Evolutionary conservation across 2,329 filamentous ascomycete species (phyloP), one percentile per base, ranked within the genome.

Genomic region (Fusarium nematophilum): DNA sequence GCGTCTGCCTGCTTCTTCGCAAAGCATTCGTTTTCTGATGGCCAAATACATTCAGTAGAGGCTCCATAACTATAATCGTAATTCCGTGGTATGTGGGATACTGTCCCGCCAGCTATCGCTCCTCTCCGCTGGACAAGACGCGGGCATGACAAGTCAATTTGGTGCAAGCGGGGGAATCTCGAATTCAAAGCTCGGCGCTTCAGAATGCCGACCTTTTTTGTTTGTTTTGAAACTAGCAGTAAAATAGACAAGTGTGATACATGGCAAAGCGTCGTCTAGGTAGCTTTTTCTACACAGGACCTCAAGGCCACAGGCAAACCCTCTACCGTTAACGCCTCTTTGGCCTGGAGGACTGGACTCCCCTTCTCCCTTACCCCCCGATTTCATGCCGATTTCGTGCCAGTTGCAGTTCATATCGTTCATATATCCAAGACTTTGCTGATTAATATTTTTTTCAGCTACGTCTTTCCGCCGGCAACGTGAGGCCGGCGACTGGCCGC

Each of bases 321-420:
- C 38, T 70, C 64, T 61, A 64, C 67, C 65, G 45, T 66, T 59
- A 70, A 69, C 66, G 66, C 66, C 67, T 59, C 61, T 54, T 63
- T 57, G 62, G 65, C 58, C 65, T 50, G 55, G 55, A 62, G 57
- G 54, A 64, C 45, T 55, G 43, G 62, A 53, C 44, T 42, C 27
- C 27, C 58, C 37, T 21, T 57, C 59, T 30, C 37, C 48, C 48
- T 36, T 57, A 43, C 29, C 55, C 48, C 40, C 43, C 45, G 45
- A 51, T 58, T 47, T 47, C 53, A 52, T 36, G 10, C 39, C 15
- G 23, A 15, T 42, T 40, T 31, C 26, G 37, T 48, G 36, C 43
- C 58, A 57, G 46, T 65, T 62, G 62, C 46, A 59, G 46, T 57
- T 69, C 65, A 61, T 70, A 55, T 50, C 60, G 50, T 64, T 70